Percentiles rank a stretch among this genome's conserved stretches.
These are phyloP conservation scores for Clitoria ternatea DNA, from an alignment of 306 rosid genomes.

Conservation along the genomic window DNA sequence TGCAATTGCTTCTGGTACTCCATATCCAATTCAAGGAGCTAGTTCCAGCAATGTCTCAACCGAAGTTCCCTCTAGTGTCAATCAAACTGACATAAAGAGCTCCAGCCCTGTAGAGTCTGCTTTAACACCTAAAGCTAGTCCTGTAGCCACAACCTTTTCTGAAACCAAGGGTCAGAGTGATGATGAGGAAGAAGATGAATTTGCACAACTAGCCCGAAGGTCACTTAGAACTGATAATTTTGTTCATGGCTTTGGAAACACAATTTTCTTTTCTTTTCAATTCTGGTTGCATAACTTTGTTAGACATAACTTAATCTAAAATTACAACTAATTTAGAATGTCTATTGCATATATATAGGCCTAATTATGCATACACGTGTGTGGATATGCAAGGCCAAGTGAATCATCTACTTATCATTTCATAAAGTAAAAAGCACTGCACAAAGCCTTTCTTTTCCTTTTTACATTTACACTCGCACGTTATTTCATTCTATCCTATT, in stretches of 20 bases:
- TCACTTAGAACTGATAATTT: slow-evolving; percentile 21
- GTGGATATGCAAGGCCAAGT: neutral
- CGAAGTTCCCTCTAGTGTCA: slow-evolving; percentile 43
- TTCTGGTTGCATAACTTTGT: neutral
- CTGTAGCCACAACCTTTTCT: slow-evolving; percentile 31
- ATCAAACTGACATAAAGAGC: slow-evolving; percentile 41
- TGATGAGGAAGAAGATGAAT: slow-evolving; percentile 94
- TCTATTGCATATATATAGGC: neutral
- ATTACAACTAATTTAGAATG: neutral
- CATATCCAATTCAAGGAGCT: slow-evolving; percentile 48
- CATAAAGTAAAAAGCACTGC: slow-evolving; percentile 1
- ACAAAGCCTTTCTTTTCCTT: neutral
- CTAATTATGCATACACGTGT: neutral
- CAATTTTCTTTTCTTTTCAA: slow-evolving; percentile 12
- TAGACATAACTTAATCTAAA: neutral
- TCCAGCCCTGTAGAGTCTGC: slow-evolving; percentile 37
- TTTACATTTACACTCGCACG: neutral
- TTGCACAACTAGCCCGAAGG: slow-evolving; percentile 96
- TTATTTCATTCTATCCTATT: neutral
- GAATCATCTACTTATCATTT: neutral
- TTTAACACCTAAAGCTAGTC: slow-evolving; percentile 43
- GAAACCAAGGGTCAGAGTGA: slow-evolving; percentile 37
- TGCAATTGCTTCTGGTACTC: slow-evolving; percentile 85
- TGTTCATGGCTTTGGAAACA: neutral
- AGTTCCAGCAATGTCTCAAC: slow-evolving; percentile 40